A percentile compares a stretch with the other conserved stretches of the same genome.
Evolutionary conservation across 2,329 filamentous ascomycete species (phyloP).

Genomic region (Ustulina deusta): DNA sequence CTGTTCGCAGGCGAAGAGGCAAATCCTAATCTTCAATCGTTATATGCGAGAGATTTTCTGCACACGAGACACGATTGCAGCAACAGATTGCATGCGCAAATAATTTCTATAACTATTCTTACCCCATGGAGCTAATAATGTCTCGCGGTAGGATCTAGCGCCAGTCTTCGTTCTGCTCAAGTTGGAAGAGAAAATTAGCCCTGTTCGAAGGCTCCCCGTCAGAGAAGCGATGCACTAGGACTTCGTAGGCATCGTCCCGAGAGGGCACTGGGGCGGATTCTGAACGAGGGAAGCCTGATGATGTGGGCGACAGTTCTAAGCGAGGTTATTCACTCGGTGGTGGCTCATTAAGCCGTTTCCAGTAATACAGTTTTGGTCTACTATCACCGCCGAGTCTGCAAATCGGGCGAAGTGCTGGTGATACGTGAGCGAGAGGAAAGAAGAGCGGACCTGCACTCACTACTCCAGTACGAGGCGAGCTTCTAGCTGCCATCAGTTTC

Average conservation of each 20-base stretch:
- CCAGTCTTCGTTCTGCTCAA: too few relatives aligned
- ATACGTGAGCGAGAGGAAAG: not conserved
- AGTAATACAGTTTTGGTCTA: not conserved
- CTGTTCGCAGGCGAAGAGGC: too few relatives aligned
- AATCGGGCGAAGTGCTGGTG: too few relatives aligned
- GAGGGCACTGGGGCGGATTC: not conserved
- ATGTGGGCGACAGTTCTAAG: not conserved
- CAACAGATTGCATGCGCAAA: not conserved
- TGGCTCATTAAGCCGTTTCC: not conserved
- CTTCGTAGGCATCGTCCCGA: not conserved
- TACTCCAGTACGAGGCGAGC: not conserved
- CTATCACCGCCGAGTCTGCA: too few relatives aligned
- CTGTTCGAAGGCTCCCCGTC: not conserved
- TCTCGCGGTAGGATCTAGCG: too few relatives aligned
- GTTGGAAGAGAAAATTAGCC: too few relatives aligned
- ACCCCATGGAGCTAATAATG: too few relatives aligned
- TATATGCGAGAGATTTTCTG: not conserved
- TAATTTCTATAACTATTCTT: too few relatives aligned
- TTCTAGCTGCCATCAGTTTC: not conserved
- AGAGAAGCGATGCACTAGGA: not conserved
- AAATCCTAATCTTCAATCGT: too few relatives aligned
- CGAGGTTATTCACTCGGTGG: not conserved
- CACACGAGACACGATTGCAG: not conserved
- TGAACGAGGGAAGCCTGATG: not conserved
- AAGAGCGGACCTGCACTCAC: conserved; percentile 15